These are phyloP conservation scores for Nematodospora anomalae DNA, from an alignment of 1,139 yeast genomes.

Conservation along the genomic window DNA sequence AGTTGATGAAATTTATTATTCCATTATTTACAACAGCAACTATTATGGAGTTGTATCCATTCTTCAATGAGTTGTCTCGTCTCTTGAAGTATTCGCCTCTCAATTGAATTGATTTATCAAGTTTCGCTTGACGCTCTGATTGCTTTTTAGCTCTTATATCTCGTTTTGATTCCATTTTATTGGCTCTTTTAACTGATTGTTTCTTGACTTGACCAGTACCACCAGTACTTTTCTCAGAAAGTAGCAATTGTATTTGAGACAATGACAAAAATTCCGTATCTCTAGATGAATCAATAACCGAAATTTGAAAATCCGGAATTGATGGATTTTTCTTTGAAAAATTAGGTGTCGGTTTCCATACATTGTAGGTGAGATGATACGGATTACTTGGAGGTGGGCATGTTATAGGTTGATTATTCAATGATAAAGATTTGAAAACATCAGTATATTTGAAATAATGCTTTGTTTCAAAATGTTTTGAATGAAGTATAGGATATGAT, in stretches of 20 bases:
- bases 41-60: conserved; percentile 55
- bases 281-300: conserved; percentile 54
- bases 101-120: conserved; percentile 24
- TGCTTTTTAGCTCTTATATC: conserved; percentile 24
- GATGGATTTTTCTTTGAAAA: conserved; percentile 74
- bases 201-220: conserved; percentile 7
- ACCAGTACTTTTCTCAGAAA: conserved; percentile 16
- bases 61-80: conserved; percentile 30
- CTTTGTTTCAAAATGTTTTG: conserved; percentile 20
- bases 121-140: conserved; percentile 27
- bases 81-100: conserved; percentile 28
- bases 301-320: conserved; percentile 72
- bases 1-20: conserved; percentile 60
- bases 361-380: conserved; percentile 48
- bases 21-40: conserved; percentile 75
- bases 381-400: conserved; percentile 2
- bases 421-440: conserved; percentile 37
- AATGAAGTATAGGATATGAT: conserved; percentile 16
- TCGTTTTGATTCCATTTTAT: conserved; percentile 19
- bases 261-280: conserved; percentile 52
- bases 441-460: conserved; percentile 41
- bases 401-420: conserved; percentile 27
- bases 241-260: conserved; percentile 32
- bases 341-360: conserved; percentile 80
- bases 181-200: conserved; percentile 18